A percentile compares a stretch with the other conserved stretches of the same genome.
These are phyloP conservation scores for Xylaria acuta DNA, from an alignment of 495 filamentous ascomycete genomes.

Conservation along the genomic window DNA sequence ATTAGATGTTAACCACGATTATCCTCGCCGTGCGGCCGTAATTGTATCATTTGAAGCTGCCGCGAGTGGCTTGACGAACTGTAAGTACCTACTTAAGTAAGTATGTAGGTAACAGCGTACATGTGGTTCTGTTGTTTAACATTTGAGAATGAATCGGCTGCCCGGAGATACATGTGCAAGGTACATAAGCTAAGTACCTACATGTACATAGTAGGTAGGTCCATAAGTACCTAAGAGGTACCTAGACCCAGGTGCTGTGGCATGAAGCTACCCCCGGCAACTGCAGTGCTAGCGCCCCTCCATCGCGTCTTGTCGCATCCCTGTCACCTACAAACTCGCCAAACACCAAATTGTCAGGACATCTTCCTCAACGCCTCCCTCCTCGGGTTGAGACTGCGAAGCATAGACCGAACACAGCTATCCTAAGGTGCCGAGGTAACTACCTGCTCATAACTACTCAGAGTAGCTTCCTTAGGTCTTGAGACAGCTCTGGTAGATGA, in stretches of 20 bases:
- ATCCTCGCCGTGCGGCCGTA: not conserved
- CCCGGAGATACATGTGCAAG: not conserved
- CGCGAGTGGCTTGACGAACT: not conserved
- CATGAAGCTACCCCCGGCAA: not conserved
- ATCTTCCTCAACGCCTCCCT: not conserved
- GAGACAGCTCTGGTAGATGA: not conserved
- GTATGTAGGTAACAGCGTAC: too few relatives aligned
- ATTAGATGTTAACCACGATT: not conserved
- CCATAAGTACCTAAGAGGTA: not conserved
- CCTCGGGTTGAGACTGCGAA: not conserved
- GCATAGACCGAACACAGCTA: not conserved
- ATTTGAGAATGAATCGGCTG: not conserved
- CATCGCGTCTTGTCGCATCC: constrained; percentile 1
- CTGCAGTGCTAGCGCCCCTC: constrained; percentile 2
- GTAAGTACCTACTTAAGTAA: not conserved
- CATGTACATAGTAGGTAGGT: not conserved
- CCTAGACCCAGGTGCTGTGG: too few relatives aligned
- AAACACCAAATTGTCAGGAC: not conserved
- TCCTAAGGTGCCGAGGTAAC: not conserved
- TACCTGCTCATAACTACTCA: not conserved
- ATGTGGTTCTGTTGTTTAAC: not conserved
- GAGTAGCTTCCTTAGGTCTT: not conserved
- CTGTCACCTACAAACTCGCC: not conserved
- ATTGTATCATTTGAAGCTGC: not conserved
- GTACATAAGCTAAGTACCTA: not conserved